Evolutionary conservation across 257 asterid genomes (phyloP).

Genomic region (Forsythia viridissima): DNA sequence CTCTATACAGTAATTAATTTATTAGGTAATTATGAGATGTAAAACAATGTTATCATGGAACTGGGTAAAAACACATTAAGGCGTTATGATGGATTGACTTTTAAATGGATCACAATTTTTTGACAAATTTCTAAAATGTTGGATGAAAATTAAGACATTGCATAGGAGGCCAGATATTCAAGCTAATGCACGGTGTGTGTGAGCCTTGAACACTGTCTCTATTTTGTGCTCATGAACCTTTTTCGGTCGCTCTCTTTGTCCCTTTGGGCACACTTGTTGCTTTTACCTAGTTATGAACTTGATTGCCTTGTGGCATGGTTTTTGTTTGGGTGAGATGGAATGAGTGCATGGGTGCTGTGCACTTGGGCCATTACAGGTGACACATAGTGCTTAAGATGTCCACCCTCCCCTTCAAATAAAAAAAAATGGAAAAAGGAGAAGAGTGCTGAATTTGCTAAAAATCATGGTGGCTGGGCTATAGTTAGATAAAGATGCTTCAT

Average conservation of each 20-base stretch:
- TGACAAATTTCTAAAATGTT: too few relatives aligned
- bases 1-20: not conserved
- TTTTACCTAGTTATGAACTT: not conserved
- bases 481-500: too few relatives aligned
- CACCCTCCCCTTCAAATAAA: not conserved
- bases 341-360: not conserved
- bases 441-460: not conserved
- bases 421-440: not conserved
- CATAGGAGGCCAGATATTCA: not conserved
- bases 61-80: not conserved
- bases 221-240: too few relatives aligned
- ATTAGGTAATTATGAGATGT: not conserved
- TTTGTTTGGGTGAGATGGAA: not conserved
- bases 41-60: not conserved
- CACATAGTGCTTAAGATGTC: not conserved
- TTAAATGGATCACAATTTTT: too few relatives aligned
- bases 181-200: too few relatives aligned
- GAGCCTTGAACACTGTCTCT: too few relatives aligned
- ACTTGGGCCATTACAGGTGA: not conserved
- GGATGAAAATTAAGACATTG: not conserved
- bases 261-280: too few relatives aligned
- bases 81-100: not conserved
- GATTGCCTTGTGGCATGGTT: not conserved
- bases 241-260: too few relatives aligned
- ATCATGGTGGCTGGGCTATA: not conserved